phyloP scores from a whole-genome alignment of 805 yeast species.

The Zygosaccharomyces rouxii region DNA sequence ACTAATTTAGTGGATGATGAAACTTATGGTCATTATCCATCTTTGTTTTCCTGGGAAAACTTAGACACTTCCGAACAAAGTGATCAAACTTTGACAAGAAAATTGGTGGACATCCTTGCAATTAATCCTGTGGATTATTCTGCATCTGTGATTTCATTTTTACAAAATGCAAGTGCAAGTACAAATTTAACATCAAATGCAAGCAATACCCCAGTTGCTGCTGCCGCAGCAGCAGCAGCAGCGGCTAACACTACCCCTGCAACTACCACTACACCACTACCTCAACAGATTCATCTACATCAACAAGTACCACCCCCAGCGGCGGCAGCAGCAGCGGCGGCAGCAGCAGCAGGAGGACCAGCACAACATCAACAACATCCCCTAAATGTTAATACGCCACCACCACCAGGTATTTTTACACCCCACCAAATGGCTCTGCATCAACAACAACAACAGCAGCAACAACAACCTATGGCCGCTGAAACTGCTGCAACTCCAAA shows the following conservation, averaged over 20 bases:
- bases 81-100: slow-evolving; percentile 30
- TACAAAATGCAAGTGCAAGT: slow-evolving; percentile 27
- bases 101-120: slow-evolving; percentile 37
- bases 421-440: slow-evolving; percentile 14
- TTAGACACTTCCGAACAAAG: slow-evolving; percentile 37
- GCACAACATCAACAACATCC: slow-evolving; percentile 37
- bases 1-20: slow-evolving; percentile 29
- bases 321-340: neutral
- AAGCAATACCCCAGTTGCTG: slow-evolving; percentile 9
- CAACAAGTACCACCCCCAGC: slow-evolving; percentile 28
- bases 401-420: slow-evolving; percentile 67
- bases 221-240: slow-evolving; percentile 28
- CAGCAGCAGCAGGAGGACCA: slow-evolving; percentile 12
- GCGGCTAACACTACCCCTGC: slow-evolving; percentile 15
- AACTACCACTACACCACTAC: slow-evolving; percentile 12
- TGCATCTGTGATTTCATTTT: slow-evolving; percentile 31
- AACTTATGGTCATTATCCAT: slow-evolving; percentile 36
- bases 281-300: slow-evolving; percentile 16
- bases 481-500: slow-evolving; percentile 40
- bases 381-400: slow-evolving; percentile 50
- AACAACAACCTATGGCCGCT: slow-evolving; percentile 21
- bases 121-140: slow-evolving; percentile 33
- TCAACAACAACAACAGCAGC: slow-evolving; percentile 23
- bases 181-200: slow-evolving; percentile 29
- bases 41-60: slow-evolving; percentile 46